Conservation (phyloP, 768 basidiomycete species). For the Naganishia antarctica region DNA sequence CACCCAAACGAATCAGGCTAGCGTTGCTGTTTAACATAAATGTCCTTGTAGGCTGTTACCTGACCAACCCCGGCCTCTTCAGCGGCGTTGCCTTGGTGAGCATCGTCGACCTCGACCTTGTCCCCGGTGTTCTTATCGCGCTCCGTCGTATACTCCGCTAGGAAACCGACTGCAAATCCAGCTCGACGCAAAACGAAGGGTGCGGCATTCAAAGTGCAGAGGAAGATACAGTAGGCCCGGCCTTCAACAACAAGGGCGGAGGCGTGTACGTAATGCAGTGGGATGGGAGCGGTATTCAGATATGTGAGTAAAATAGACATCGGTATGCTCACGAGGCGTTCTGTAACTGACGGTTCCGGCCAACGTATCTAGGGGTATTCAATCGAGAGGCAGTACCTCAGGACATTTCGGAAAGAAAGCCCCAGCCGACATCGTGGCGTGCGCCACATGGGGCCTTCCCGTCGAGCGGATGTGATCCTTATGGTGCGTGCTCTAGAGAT, state of each 20-base stretch:
- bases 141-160: no score
- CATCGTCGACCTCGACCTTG: background rate
- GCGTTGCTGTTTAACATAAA: background rate
- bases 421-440: constrained; percentile 14
- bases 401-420: background rate
- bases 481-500: background rate
- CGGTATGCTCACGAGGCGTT: no score
- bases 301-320: no score
- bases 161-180: constrained; percentile 10
- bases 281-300: constrained; percentile 7
- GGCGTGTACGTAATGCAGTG: constrained; percentile 16
- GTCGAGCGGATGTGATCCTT: constrained; percentile 4
- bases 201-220: background rate
- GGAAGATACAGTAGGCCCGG: background rate
- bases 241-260: background rate
- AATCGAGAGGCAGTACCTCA: background rate
- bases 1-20: no score
- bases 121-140: background rate
- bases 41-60: constrained; percentile 1
- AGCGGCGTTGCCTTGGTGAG: constrained; percentile 12
- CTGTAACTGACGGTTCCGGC: background rate
- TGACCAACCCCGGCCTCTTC: constrained; percentile 11
- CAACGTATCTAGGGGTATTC: constrained; percentile 16
- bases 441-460: constrained; percentile 7
- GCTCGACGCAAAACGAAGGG: background rate